Percentiles rank a stretch among this genome's conserved stretches.
These are phyloP conservation scores for Trichopus zeylanicus DNA, from an alignment of 116 monocot species.

Conservation along the genomic window DNA sequence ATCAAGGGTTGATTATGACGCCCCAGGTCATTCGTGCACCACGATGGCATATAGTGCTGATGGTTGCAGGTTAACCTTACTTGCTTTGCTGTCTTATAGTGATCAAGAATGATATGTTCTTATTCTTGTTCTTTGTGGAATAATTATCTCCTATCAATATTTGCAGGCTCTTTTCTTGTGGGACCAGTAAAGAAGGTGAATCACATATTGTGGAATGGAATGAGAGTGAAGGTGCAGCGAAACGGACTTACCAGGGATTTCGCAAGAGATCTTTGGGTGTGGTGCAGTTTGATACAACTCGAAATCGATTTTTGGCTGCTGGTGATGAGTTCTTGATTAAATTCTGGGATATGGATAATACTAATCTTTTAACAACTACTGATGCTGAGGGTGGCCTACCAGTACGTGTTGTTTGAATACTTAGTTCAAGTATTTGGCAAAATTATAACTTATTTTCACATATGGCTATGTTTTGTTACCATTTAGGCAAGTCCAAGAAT, in stretches of 20 bases:
- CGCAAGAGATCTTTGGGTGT: slow-evolving; percentile 63
- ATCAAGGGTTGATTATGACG: slow-evolving; percentile 42
- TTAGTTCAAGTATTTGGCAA: not conserved
- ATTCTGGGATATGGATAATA: slow-evolving; percentile 92
- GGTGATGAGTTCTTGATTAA: slow-evolving; percentile 86
- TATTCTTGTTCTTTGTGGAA: not conserved
- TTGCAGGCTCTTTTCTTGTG: slow-evolving; percentile 86
- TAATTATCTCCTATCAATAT: not conserved
- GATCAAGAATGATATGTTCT: not conserved
- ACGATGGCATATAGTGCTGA: slow-evolving; percentile 48
- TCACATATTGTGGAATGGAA: slow-evolving; percentile 93
- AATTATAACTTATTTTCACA: not conserved
- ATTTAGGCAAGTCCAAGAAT: slow-evolving; percentile 73
- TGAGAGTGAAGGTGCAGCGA: slow-evolving; percentile 81
- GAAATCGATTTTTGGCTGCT: slow-evolving; percentile 84
- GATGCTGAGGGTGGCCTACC: slow-evolving; percentile 76
- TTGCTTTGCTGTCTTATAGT: not conserved
- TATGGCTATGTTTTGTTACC: not conserved
- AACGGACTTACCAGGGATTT: slow-evolving; percentile 74
- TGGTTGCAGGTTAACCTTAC: slow-evolving; percentile 48
- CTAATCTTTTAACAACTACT: slow-evolving; percentile 44
- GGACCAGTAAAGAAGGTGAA: slow-evolving; percentile 92
- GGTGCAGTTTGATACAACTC: slow-evolving; percentile 90
- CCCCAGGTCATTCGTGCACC: slow-evolving; percentile 38
- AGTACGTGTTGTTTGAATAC: slow-evolving; percentile 20